These are phyloP conservation scores for Boletellus ananiceps DNA, from an alignment of 768 basidiomycete species.

Conservation along the genomic window DNA sequence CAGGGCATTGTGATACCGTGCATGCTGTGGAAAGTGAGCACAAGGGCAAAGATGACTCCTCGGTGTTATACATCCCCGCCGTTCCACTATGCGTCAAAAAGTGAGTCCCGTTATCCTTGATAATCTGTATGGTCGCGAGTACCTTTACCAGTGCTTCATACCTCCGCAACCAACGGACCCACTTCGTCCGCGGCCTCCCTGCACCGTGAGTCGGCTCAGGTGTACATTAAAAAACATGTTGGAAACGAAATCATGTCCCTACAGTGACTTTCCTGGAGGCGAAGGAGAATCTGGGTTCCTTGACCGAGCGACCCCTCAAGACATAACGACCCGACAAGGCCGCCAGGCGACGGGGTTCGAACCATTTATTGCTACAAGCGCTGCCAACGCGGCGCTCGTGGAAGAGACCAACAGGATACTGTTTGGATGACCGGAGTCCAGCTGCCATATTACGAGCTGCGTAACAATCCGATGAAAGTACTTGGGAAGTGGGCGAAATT, in stretches of 20 bases:
- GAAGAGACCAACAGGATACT: conserved; percentile 27
- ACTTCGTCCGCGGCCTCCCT: conserved; percentile 45
- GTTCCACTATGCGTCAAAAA: conserved; percentile 48
- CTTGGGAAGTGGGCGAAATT: conserved; percentile 32
- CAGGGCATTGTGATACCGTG: conserved; percentile 53
- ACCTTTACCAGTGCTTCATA: conserved; percentile 38
- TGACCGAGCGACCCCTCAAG: conserved; percentile 33
- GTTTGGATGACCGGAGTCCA: conserved; percentile 9
- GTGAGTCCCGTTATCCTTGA: conserved; percentile 24
- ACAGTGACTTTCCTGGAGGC: conserved; percentile 51
- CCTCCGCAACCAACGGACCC: conserved; percentile 45
- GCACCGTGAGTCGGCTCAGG: conserved; percentile 37
- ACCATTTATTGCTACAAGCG: conserved; percentile 23
- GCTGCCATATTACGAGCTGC: background rate
- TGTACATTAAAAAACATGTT: too few relatives aligned
- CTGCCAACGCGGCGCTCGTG: conserved; percentile 17
- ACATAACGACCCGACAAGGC: conserved; percentile 34
- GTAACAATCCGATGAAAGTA: background rate
- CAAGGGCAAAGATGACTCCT: conserved; percentile 44
- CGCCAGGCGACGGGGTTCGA: conserved; percentile 42
- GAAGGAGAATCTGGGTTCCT: conserved; percentile 44
- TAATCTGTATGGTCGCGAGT: background rate
- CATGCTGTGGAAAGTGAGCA: conserved; percentile 54
- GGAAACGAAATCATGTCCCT: background rate
- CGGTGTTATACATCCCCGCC: conserved; percentile 54